phyloP scores from a whole-genome alignment of 495 filamentous ascomycete genomes.

The Hypomontagnella monticulosa region DNA sequence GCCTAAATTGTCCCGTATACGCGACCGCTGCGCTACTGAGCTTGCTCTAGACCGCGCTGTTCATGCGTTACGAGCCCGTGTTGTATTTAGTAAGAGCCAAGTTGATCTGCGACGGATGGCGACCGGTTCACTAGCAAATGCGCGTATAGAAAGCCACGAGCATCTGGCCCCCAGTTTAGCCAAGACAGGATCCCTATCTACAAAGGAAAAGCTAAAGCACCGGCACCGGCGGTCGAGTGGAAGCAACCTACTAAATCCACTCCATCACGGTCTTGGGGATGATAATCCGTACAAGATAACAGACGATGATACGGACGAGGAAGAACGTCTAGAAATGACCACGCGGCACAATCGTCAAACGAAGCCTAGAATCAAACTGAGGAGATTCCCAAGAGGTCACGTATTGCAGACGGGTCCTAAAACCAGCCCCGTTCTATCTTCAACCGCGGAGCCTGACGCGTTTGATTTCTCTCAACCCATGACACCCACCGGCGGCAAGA shows the following conservation, averaged over 20 bases:
- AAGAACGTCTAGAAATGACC: slow-evolving; percentile 54
- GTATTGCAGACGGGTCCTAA: slow-evolving; percentile 37
- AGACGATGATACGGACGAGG: slow-evolving; percentile 54
- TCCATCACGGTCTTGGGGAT: slow-evolving; percentile 9
- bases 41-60: slow-evolving; percentile 86
- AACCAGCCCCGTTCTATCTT: slow-evolving; percentile 27
- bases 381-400: slow-evolving; percentile 42
- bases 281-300: slow-evolving; percentile 43
- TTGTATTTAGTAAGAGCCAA: slow-evolving; percentile 82
- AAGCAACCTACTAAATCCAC: slow-evolving; percentile 31
- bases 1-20: slow-evolving; percentile 83
- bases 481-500: slow-evolving; percentile 29
- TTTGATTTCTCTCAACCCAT: slow-evolving; percentile 50
- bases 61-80: slow-evolving; percentile 74
- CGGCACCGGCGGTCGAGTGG: slow-evolving; percentile 43
- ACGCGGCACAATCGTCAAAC: slow-evolving; percentile 27
- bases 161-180: slow-evolving; percentile 9
- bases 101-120: slow-evolving; percentile 65
- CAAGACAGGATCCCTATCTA: slow-evolving; percentile 1
- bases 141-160: slow-evolving; percentile 11
- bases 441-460: slow-evolving; percentile 30
- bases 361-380: slow-evolving; percentile 44
- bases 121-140: slow-evolving; percentile 39
- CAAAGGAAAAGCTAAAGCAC: slow-evolving; percentile 33
- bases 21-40: slow-evolving; percentile 87